A percentile compares a stretch with the other conserved stretches of the same genome.
Conservation (phyloP, 345 rosid genomes). For the Citrus australasica region DNA sequence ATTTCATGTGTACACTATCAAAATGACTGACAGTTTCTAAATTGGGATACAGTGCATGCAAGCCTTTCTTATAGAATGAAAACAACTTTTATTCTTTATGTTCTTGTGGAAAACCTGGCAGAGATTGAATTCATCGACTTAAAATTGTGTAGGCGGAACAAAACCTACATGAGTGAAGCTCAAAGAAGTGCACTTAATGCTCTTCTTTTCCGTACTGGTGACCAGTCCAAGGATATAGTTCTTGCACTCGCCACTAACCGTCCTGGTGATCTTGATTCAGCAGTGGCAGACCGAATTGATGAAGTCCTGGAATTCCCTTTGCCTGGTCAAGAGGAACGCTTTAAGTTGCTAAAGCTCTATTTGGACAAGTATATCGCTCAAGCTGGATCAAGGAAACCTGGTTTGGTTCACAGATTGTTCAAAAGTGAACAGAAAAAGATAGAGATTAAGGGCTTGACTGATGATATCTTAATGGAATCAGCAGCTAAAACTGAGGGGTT, state of each 20-base stretch:
- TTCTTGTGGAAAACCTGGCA: not conserved
- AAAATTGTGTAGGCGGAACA: conserved; percentile 68
- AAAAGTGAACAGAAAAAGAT: conserved; percentile 59
- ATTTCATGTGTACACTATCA: not conserved
- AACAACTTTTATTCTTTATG: not conserved
- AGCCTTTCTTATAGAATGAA: too few species aligned
- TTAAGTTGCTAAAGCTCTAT: conserved; percentile 82
- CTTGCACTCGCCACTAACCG: conserved; percentile 95
- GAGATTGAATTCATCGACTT: conserved; percentile 2
- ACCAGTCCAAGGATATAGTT: conserved; percentile 93
- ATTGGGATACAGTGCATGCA: not conserved
- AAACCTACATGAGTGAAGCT: conserved; percentile 97
- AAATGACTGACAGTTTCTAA: not conserved
- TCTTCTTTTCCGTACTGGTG: conserved; percentile 88
- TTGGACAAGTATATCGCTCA: conserved; percentile 80
- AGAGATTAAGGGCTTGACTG: conserved; percentile 71
- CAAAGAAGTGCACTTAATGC: conserved; percentile 97
- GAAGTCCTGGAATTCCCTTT: conserved; percentile 90
- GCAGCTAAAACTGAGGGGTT: conserved; percentile 84
- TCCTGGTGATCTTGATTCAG: conserved; percentile 98
- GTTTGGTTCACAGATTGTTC: conserved; percentile 51
- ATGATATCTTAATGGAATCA: conserved; percentile 76
- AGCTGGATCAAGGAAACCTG: conserved; percentile 54
- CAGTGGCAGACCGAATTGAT: conserved; percentile 87
- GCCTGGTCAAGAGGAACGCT: conserved; percentile 81